Evolutionary conservation across 2,329 filamentous ascomycete species (phyloP), one percentile per base, ranked within the genome.

Genomic region (Sporothrix inflata): DNA sequence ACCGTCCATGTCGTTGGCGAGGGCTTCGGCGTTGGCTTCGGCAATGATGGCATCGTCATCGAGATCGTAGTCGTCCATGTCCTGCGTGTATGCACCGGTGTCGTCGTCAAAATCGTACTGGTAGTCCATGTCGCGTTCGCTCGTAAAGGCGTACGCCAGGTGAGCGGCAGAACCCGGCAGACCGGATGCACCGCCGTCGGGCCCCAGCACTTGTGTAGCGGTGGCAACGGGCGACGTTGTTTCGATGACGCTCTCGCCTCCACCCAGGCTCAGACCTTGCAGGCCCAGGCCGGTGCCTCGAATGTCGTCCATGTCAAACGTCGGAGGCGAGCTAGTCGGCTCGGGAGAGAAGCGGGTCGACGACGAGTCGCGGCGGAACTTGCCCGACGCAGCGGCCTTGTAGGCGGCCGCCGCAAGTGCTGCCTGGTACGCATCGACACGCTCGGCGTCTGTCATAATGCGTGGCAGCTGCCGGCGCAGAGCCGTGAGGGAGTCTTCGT

Each of bases 21-120:
- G 85, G 1, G 92, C 96, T 79, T 96, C 94, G 0, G 95, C 94
- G 77, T 99, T 99, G 5, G 96, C 96, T 72, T 94, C 96, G 0
- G 94, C 95, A 73, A 99, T 97, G 76, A 98, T 96, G 42, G 90
- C 90, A 75, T 98, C 94, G 73, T 93, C 92, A 73, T 93, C 92
- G 68, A 92, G 86, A 60, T 91, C 89, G 73, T 89, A 88, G 75
- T 91, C 88, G 73, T 90, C 88, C 75, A 86, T 78, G 70, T 84
- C 84, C 67, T 84, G 84, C 12, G 78, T 75, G 27, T 77, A 79
- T 6, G 75, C 73, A 16, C 94, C 91, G 75, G 95, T 12, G 42
- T 69, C 68, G 42, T 74, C 71, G n/a, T 74, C 89, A 69, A 91
- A 87, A 81, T 87, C 86, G 71, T 88, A 88, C 66, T 88, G 83